These are phyloP conservation scores for Cryphonectria japonica DNA, from an alignment of 2,329 filamentous ascomycete species.

Conservation along the genomic window DNA sequence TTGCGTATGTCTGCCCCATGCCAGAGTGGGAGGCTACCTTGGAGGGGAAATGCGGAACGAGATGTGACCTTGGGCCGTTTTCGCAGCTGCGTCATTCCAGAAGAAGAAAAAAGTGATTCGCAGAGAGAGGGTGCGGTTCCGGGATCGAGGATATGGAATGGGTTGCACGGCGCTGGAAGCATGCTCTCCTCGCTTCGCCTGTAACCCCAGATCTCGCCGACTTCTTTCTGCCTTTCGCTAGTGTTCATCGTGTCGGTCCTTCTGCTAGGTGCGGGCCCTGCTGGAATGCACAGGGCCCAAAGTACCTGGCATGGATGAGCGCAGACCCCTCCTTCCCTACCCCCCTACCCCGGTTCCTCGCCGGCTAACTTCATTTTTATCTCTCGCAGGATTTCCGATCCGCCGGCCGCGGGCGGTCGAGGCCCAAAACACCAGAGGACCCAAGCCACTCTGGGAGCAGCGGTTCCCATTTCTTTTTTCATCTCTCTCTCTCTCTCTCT, in stretches of 20 bases:
- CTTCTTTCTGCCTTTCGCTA: constrained; percentile 18
- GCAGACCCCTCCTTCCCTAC: neutral
- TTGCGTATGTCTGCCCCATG: neutral
- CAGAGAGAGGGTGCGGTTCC: neutral
- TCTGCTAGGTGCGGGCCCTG: neutral
- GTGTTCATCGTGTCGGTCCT: constrained; percentile 12
- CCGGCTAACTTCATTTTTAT: neutral
- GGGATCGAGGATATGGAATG: neutral
- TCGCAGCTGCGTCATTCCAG: constrained; percentile 7
- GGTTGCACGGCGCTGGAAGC: constrained; percentile 16
- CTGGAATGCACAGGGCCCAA: neutral
- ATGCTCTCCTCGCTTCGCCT: neutral
- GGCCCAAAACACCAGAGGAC: constrained; percentile 2
- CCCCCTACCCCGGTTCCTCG: neutral
- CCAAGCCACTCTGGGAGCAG: neutral
- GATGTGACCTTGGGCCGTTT: neutral
- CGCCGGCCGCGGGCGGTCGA: neutral
- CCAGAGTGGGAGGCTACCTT: neutral
- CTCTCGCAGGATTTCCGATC: constrained; percentile 7
- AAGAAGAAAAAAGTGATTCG: constrained; percentile 1
- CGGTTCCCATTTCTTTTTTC: neutral
- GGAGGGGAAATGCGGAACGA: constrained; percentile 10
- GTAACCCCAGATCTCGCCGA: constrained; percentile 1
- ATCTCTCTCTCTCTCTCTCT: too few relatives aligned
- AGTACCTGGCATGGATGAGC: neutral